Conservation (phyloP, 345 rosid genomes). For the Corchorus capsularis region DNA sequence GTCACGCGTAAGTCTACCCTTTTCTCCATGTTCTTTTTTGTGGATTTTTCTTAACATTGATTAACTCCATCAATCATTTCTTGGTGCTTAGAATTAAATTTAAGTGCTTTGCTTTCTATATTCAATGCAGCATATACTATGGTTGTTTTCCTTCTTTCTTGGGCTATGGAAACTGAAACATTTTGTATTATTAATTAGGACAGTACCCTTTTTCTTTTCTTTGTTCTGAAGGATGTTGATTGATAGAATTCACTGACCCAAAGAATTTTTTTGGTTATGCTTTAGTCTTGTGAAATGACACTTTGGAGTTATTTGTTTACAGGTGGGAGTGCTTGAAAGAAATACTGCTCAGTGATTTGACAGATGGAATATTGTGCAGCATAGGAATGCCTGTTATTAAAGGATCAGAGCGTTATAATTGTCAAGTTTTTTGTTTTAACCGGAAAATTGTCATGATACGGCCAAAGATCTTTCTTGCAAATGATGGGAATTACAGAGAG, state of each 20-base stretch:
- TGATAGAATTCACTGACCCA: neutral
- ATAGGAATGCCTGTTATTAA: conserved; percentile 89
- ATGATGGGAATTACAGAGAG: conserved; percentile 89
- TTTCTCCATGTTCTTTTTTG: neutral
- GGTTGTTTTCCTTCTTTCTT: no score
- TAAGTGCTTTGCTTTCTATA: neutral
- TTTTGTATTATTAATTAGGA: neutral
- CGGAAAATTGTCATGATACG: conserved; percentile 82
- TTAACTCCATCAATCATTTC: neutral
- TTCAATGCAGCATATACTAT: neutral
- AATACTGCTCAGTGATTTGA: conserved; percentile 74
- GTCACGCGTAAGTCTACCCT: conserved; percentile 61
- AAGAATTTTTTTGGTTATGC: neutral
- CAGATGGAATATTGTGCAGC: conserved; percentile 86
- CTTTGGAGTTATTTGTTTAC: conserved; percentile 21
- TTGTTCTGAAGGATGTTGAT: neutral
- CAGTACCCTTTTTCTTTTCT: no score
- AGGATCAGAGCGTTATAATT: conserved; percentile 93
- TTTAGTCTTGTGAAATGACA: neutral
- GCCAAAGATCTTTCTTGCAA: conserved; percentile 94
- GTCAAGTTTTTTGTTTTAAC: conserved; percentile 88
- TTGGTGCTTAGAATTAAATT: conserved; percentile 6
- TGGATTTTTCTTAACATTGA: neutral
- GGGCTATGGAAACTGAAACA: neutral
- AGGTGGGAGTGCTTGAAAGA: conserved; percentile 98